Evolutionary conservation across 257 asterid species (phyloP).

Genomic region (Solanum pennellii): DNA sequence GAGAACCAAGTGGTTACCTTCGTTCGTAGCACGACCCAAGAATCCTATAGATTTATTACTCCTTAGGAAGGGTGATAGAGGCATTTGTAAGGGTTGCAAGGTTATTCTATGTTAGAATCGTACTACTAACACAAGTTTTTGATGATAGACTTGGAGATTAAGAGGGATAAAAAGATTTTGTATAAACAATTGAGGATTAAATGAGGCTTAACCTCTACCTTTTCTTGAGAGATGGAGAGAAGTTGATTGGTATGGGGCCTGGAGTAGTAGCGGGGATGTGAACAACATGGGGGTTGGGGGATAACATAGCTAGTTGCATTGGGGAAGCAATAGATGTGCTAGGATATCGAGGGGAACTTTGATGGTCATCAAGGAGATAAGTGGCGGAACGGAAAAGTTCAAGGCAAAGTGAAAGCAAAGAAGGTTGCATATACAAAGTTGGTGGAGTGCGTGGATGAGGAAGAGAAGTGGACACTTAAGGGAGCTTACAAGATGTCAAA

Average conservation of each 20-base stretch:
- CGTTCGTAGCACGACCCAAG: not conserved
- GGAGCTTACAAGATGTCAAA: not conserved
- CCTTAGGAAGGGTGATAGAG: not conserved
- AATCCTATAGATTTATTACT: not conserved
- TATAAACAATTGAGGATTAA: not conserved
- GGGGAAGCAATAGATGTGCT: not conserved
- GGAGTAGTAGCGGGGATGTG: not conserved
- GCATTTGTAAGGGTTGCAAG: not conserved
- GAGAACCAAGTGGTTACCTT: not conserved
- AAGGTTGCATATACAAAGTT: not conserved
- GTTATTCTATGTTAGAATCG: not conserved
- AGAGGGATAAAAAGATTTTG: not conserved
- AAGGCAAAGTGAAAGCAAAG: not conserved
- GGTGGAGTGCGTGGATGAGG: not conserved
- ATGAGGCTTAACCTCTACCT: not conserved
- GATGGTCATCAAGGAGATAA: not conserved
- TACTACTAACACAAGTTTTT: not conserved
- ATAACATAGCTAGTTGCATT: not conserved
- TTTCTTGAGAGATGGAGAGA: not conserved
- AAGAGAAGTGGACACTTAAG: not conserved
- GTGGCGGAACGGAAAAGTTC: not conserved
- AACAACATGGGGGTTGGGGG: not conserved
- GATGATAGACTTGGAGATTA: not conserved
- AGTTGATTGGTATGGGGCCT: not conserved
- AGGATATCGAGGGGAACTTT: not conserved